Evolutionary conservation across 2,329 filamentous ascomycete species (phyloP), one percentile per base, ranked within the genome.

Genomic region (Ceratocystis cubensis): DNA sequence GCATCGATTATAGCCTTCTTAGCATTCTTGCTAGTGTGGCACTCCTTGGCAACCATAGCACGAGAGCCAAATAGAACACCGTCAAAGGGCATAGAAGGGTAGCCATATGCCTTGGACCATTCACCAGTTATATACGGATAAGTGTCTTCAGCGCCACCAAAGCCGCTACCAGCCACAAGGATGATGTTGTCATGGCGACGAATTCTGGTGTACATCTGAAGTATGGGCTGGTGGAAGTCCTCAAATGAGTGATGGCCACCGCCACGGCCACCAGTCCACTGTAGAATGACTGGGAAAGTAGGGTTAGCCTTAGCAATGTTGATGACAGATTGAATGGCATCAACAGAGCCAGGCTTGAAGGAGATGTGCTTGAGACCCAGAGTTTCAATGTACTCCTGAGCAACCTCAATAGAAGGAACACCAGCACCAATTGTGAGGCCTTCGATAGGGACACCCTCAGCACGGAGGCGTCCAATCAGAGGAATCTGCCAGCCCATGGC

Each of bases 271-370:
- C 92, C 92, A 68, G 92, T 96, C 92, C 92, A 96, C 77, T 96
- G 92, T 69, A 96, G 79, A 65, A 96, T 85, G 64, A 96, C 84
- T n/a, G 92, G 92, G 81, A 96, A 96, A 33, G 84, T 87, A 1
- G 92, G 91, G 75, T 96, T 94, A n/a, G 90, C 89, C 77, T 89
- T 94, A 70, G 92, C 91, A 72, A 96, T 92, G 76, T 95, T 94
- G 77, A 96, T 88, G 68, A 95, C 89, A 41, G 88, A 80, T 75
- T 96, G 90, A 69, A 96, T 96, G 2, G 88, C 89, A 69, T 96
- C 89, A 62, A 88, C 82, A 17, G 91, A 96, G 68, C 92, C 91
- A 37, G 92, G 92, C 81, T 96, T 96, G 83, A 96, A 96, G 33
- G 87, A 82, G 71, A 96, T 96, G 76, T 96, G 91, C 80, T 96